Evolutionary conservation across 176 grass and related monocot species (phyloP).

Genomic region (Areca catechu): DNA sequence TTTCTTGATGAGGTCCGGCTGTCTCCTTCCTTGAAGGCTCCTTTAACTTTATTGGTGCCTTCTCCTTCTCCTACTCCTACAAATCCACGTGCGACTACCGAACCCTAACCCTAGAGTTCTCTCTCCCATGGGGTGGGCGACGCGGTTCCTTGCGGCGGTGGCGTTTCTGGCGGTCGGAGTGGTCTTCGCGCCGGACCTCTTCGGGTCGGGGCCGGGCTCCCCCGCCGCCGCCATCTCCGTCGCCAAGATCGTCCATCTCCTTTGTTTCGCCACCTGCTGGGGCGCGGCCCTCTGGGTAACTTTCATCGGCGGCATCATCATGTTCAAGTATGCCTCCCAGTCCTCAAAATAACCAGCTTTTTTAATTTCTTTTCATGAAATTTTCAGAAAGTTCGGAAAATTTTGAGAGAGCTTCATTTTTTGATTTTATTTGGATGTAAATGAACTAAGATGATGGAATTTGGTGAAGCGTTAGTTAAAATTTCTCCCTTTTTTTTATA

Average conservation of each 20-base stretch:
- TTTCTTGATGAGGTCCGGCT: too few relatives aligned
- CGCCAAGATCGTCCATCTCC: constrained; percentile 74
- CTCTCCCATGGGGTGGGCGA: constrained; percentile 65
- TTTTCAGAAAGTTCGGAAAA: too few relatives aligned
- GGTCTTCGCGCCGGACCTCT: constrained; percentile 63
- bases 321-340: constrained; percentile 64
- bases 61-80: too few relatives aligned
- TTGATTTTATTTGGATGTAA: too few relatives aligned
- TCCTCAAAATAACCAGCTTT: background rate
- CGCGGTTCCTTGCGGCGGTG: constrained; percentile 56
- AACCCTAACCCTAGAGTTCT: too few relatives aligned
- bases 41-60: too few relatives aligned
- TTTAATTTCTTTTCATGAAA: background rate
- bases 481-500: too few relatives aligned
- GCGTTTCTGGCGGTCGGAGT: constrained; percentile 80
- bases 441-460: too few relatives aligned
- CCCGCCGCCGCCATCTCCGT: constrained; percentile 29
- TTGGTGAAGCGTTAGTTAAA: too few relatives aligned
- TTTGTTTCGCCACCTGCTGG: constrained; percentile 83
- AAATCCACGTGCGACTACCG: too few relatives aligned
- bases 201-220: constrained; percentile 33
- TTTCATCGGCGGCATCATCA: constrained; percentile 98
- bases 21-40: too few relatives aligned
- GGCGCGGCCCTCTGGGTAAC: constrained; percentile 92
- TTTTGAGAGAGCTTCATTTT: too few relatives aligned